Conservation (phyloP, 352 stramenopile species). For the Pythium brachiatum region DNA sequence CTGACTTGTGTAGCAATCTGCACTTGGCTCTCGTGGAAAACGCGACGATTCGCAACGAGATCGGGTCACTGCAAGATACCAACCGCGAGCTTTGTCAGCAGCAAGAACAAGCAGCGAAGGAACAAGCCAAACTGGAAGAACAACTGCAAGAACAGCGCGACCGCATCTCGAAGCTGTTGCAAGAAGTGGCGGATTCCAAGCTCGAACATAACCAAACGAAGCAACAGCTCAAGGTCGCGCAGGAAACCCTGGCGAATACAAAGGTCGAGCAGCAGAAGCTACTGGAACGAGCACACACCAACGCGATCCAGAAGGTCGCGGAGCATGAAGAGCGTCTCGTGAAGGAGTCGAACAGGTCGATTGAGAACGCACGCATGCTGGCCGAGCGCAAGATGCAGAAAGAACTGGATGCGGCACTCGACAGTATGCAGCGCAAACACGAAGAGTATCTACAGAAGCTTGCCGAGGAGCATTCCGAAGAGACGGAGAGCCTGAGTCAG, state of each 20-base stretch:
- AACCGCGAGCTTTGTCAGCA: constrained; percentile 44
- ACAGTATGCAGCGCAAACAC: constrained; percentile 54
- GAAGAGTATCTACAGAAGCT: constrained; percentile 80
- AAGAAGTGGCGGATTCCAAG: constrained; percentile 35
- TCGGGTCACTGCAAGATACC: constrained; percentile 46
- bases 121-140: constrained; percentile 29
- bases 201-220: constrained; percentile 37
- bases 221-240: constrained; percentile 35
- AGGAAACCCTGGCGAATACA: constrained; percentile 31
- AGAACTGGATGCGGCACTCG: constrained; percentile 47
- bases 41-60: constrained; percentile 67
- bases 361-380: constrained; percentile 56
- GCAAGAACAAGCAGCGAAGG: constrained; percentile 31
- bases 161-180: constrained; percentile 39
- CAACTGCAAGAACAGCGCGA: constrained; percentile 40
- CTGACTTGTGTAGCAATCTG: constrained; percentile 55
- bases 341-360: constrained; percentile 76
- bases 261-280: constrained; percentile 45
- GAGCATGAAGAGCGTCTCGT: constrained; percentile 69
- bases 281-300: constrained; percentile 46
- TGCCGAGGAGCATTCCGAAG: constrained; percentile 77
- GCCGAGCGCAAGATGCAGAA: constrained; percentile 56
- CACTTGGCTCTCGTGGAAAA: constrained; percentile 77
- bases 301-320: constrained; percentile 41
- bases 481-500: constrained; percentile 78